Base-by-base conservation (phyloP, 1,284 basidiomycete genomes). In the Tilletia setariae region DNA sequence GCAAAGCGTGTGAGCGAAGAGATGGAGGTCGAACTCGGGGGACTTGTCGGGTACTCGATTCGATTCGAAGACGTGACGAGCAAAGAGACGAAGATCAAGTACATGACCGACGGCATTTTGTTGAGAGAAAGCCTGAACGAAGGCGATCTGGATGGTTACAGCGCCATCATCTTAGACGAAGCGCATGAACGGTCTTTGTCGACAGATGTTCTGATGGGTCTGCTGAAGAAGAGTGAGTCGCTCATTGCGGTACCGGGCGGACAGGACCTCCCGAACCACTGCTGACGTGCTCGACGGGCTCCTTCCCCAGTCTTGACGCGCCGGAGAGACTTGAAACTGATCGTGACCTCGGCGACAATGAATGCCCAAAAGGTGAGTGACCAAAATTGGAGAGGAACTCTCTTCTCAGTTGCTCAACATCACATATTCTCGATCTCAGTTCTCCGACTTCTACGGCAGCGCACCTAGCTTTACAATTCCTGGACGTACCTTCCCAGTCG, bases 301-400 rank as follows among this genome's bases (percentile, higher is more conserved):
- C 8, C 47, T 66, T 25, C 59, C 42, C n/a, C 73, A 95, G 94
- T 98, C 76, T 85, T 98, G 47, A 93, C 93, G 1, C 87, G 95
- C 7, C 86, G 95, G 71, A 86, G 94, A 70, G 95, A 98, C 82
- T 84, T 98, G 61, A 97, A 94, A 83, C 88, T 98, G 51, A 95
- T 98, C 74, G 94, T 98, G 42, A 98, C 95, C 1, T 98, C 95
- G 1, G 95, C 95, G 2, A 98, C 95, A 1, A 98, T 98, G 95
- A 98, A 98, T 79, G 91, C 95, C 0, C 93, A 96, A 68, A 97
- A 97, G 88, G 92, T 91, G 67, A 65, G 82, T 64, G 4, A 61
- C 32, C 16, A 35, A 11, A 11, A 4, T 40, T 40, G 4, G 6
- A 40, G 35, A 40, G 11, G 35, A 40, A 40, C 11, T 40, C n/a